These are phyloP conservation scores for Diphasiastrum complanatum DNA, from an alignment of 83 land plant species.

Conservation along the genomic window DNA sequence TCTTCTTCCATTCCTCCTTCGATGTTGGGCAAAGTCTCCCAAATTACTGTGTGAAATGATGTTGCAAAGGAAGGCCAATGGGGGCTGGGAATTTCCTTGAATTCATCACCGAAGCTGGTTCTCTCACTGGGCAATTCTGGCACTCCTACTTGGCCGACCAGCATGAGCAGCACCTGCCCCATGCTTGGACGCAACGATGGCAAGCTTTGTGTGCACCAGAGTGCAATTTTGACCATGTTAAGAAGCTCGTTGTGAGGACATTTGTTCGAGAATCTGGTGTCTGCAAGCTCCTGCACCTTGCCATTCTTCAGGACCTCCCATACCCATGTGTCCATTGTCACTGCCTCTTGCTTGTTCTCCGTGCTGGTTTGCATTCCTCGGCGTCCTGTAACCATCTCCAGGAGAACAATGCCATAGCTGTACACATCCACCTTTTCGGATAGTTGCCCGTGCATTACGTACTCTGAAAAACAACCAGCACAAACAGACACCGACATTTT, in stretches of 20 bases:
- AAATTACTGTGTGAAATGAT: no score
- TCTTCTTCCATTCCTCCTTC: no score
- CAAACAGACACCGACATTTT: no score
- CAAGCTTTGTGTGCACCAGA: constrained; percentile 23
- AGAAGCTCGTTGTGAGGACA: constrained; percentile 6
- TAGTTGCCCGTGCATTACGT: constrained; percentile 19
- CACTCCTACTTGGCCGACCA: no score
- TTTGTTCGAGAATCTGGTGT: neutral
- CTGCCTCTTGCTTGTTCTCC: neutral
- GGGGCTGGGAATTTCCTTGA: no score
- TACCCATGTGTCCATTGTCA: constrained; percentile 6
- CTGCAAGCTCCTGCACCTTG: neutral
- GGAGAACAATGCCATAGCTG: constrained; percentile 21
- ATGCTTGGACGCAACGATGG: constrained; percentile 17
- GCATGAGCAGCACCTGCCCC: constrained; percentile 19
- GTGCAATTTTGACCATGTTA: constrained; percentile 7
- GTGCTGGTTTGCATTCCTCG: constrained; percentile 17
- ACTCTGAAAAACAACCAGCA: constrained; percentile 5
- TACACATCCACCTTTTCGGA: constrained; percentile 25
- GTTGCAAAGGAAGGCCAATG: no score
- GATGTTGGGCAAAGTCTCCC: no score
- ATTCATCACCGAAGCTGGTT: no score
- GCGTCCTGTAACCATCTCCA: constrained; percentile 19
- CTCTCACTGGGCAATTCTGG: no score
- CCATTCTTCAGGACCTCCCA: neutral